These are phyloP conservation scores for Fusarium tuaranense DNA, from an alignment of 2,329 filamentous ascomycete genomes.

Conservation along the genomic window DNA sequence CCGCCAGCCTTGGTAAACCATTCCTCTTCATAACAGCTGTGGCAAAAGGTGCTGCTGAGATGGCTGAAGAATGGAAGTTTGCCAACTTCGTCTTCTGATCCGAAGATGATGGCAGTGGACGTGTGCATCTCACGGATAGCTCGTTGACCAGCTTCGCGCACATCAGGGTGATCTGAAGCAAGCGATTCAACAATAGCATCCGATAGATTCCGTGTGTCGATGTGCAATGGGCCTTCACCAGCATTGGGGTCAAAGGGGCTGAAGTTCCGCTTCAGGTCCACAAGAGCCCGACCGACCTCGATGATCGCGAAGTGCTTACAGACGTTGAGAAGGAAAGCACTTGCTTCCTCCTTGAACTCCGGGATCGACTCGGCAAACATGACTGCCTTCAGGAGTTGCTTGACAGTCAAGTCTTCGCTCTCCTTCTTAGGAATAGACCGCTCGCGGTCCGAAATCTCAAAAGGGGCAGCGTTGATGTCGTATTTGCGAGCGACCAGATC, in stretches of 20 bases:
- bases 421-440: slow-evolving; percentile 90
- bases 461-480: slow-evolving; percentile 75
- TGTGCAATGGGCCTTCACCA: slow-evolving; percentile 87
- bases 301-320: slow-evolving; percentile 92
- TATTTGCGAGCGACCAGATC: slow-evolving; percentile 81
- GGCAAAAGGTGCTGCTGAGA: slow-evolving; percentile 86
- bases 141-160: slow-evolving; percentile 85
- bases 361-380: slow-evolving; percentile 87
- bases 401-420: slow-evolving; percentile 83
- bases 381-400: slow-evolving; percentile 88
- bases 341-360: slow-evolving; percentile 82
- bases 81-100: slow-evolving; percentile 76
- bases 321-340: slow-evolving; percentile 80
- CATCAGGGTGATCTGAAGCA: slow-evolving; percentile 82
- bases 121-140: slow-evolving; percentile 84
- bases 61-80: slow-evolving; percentile 87
- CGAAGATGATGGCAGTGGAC: slow-evolving; percentile 82
- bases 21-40: slow-evolving; percentile 96
- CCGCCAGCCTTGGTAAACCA: slow-evolving; percentile 99
- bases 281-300: slow-evolving; percentile 87
- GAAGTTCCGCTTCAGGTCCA: slow-evolving; percentile 79
- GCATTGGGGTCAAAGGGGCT: slow-evolving; percentile 86
- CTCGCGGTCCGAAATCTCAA: slow-evolving; percentile 81
- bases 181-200: slow-evolving; percentile 92
- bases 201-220: slow-evolving; percentile 88